Percentiles rank a stretch among this genome's conserved stretches.
Evolutionary conservation across 1,284 basidiomycete genomes (phyloP).

Genomic region (Sanghuangporus weigelae): DNA sequence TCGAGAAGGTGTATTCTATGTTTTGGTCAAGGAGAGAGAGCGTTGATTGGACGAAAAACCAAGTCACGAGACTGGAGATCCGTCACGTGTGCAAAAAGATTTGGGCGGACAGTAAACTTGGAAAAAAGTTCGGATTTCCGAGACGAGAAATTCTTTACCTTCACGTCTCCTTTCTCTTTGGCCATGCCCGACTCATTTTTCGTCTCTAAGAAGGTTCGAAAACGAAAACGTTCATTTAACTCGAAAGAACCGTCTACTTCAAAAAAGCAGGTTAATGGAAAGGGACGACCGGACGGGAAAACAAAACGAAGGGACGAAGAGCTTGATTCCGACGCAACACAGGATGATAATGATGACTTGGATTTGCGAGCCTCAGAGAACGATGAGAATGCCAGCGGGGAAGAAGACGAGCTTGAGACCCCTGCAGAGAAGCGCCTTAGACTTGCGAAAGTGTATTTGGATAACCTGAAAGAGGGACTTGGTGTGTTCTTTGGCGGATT

Average conservation of each 20-base stretch:
- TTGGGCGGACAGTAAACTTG: neutral
- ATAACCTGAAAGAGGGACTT: conserved; percentile 74
- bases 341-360: conserved; percentile 69
- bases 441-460: conserved; percentile 87
- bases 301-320: conserved; percentile 47
- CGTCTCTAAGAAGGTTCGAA: conserved; percentile 17
- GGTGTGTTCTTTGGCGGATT: conserved; percentile 41
- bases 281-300: conserved; percentile 9
- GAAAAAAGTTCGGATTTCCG: neutral
- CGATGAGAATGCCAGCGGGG: conserved; percentile 54
- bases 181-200: conserved; percentile 18
- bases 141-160: neutral
- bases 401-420: conserved; percentile 86
- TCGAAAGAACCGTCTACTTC: conserved; percentile 2
- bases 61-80: neutral
- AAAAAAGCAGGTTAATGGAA: conserved; percentile 12
- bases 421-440: conserved; percentile 91
- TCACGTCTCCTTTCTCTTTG: neutral
- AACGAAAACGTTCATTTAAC: conserved; percentile 8
- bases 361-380: conserved; percentile 63
- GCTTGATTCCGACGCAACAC: conserved; percentile 56
- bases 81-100: neutral
- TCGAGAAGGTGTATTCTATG: neutral
- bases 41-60: neutral
- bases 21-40: neutral